Conservation (phyloP, 441 rosid species). For the Sinapis alba region DNA sequence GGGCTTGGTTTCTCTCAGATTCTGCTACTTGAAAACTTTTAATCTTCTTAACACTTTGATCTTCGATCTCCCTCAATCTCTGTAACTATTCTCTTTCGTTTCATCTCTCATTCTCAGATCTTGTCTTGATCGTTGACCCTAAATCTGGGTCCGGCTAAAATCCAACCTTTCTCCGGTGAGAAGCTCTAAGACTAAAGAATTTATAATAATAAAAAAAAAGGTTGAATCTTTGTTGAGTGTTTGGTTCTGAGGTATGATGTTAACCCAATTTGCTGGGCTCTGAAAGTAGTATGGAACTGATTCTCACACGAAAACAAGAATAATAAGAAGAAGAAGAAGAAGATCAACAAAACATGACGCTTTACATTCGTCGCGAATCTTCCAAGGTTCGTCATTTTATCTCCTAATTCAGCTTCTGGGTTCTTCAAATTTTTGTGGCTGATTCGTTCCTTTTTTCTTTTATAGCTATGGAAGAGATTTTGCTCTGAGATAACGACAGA, state of each 20-base stretch:
- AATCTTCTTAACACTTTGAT: slow-evolving; percentile 4
- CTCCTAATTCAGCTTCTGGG: not conserved
- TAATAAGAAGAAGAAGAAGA: slow-evolving; percentile 28
- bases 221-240: slow-evolving; percentile 7
- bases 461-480: slow-evolving; percentile 92
- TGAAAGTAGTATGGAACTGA: slow-evolving; percentile 73
- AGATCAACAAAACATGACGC: too few relatives aligned
- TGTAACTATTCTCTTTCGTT: not conserved
- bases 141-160: slow-evolving; percentile 25
- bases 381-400: slow-evolving; percentile 64
- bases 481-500: slow-evolving; percentile 82
- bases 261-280: slow-evolving; percentile 52
- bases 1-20: slow-evolving; percentile 37
- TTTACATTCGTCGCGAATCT: slow-evolving; percentile 97
- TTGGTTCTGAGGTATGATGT: slow-evolving; percentile 45
- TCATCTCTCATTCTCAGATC: slow-evolving; percentile 37
- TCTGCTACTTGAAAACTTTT: slow-evolving; percentile 18
- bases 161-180: slow-evolving; percentile 19
- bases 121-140: slow-evolving; percentile 39
- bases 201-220: not conserved
- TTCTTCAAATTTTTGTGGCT: slow-evolving; percentile 7
- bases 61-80: slow-evolving; percentile 33
- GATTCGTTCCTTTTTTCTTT: slow-evolving; percentile 24
- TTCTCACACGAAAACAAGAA: slow-evolving; percentile 42
- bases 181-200: slow-evolving; percentile 19